These are phyloP conservation scores for Boletus vinaceobasis DNA, from an alignment of 768 basidiomycete genomes.

Conservation along the genomic window DNA sequence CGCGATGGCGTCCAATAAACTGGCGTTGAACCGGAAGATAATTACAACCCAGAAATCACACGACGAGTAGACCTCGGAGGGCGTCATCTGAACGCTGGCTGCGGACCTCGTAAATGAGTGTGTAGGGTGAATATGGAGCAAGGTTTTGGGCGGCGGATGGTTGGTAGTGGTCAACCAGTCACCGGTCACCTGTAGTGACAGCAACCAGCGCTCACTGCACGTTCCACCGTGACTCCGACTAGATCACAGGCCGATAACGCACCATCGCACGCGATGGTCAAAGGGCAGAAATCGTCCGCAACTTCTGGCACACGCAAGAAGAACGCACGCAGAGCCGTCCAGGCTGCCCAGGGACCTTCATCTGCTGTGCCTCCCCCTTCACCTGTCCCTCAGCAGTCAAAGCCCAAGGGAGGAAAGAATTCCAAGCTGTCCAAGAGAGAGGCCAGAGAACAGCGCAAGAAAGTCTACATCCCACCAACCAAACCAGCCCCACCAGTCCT, in stretches of 20 bases:
- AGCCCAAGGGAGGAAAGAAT: conserved; percentile 47
- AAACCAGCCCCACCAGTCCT: conserved; percentile 71
- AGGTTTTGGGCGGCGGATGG: no score
- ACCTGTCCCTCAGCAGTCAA: conserved; percentile 39
- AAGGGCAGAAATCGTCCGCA: conserved; percentile 70
- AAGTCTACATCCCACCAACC: conserved; percentile 82
- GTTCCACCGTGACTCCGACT: no score
- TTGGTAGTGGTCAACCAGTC: no score
- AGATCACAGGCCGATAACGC: not conserved
- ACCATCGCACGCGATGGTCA: conserved; percentile 34
- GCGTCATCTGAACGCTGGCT: no score
- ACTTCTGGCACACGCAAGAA: conserved; percentile 88
- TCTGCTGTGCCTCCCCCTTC: conserved; percentile 32
- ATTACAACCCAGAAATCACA: no score
- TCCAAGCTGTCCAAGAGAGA: conserved; percentile 42
- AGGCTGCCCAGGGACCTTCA: conserved; percentile 17
- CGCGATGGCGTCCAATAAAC: no score
- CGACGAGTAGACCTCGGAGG: no score
- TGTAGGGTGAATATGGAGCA: no score
- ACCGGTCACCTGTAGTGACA: not conserved
- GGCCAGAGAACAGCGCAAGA: conserved; percentile 71
- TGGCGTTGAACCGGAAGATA: no score
- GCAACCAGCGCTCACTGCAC: no score
- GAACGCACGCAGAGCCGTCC: conserved; percentile 72
- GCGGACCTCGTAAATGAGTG: no score